Evolutionary conservation across 176 grass and related monocot species (phyloP).

Genomic region (Puya raimondii): DNA sequence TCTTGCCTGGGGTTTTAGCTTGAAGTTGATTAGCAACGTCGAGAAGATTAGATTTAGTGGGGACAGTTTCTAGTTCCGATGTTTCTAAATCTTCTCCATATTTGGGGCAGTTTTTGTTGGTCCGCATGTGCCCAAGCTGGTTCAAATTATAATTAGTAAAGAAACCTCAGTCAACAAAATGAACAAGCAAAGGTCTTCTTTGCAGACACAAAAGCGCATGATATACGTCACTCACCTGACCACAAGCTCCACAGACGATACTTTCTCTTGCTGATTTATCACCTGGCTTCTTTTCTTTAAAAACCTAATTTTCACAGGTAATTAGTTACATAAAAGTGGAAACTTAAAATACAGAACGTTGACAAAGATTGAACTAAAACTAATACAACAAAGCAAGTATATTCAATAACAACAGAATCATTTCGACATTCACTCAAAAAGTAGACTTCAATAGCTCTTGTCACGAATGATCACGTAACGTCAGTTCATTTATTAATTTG

Average conservation of each 20-base stretch:
- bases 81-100: conserved; percentile 74
- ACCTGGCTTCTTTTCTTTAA: conserved; percentile 74
- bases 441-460: too few relatives aligned
- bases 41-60: conserved; percentile 39
- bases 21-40: conserved; percentile 40
- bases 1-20: conserved; percentile 57
- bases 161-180: conserved; percentile 19
- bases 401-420: too few relatives aligned
- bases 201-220: conserved; percentile 15
- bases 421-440: too few relatives aligned
- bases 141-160: neutral
- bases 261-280: conserved; percentile 46
- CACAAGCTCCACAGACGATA: conserved; percentile 92
- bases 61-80: conserved; percentile 49
- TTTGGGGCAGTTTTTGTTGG: conserved; percentile 92
- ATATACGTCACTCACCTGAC: conserved; percentile 44
- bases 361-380: conserved; percentile 14
- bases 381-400: conserved; percentile 16
- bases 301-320: conserved; percentile 34
- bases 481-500: too few relatives aligned
- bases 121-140: conserved; percentile 94
- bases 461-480: too few relatives aligned
- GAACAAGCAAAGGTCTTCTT: conserved; percentile 6
- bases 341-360: neutral
- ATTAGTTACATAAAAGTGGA: neutral